Base-by-base conservation (phyloP, 2,329 filamentous ascomycete species). In the Thielaviopsis punctulata region DNA sequence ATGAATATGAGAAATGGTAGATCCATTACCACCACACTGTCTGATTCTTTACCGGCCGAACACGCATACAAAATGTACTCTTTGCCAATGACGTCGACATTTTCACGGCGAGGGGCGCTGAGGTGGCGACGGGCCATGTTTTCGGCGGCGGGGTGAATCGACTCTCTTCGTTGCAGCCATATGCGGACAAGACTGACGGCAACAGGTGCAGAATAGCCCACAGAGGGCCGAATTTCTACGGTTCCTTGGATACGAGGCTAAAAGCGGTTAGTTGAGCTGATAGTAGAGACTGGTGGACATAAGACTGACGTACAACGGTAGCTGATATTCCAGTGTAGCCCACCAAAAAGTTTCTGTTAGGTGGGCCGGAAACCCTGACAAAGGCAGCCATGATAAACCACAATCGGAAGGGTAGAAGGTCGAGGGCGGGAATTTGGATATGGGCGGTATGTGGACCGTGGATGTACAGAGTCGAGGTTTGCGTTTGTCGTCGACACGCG, bases 271-370 rank as follows among this genome's bases (percentile, higher is more conserved):
- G 27, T 41, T 25, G 21, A 24, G 48, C 21, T 18, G 21, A 33
- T 47, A 48, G 48, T 27, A n/a, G 47, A 46, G 12, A 41, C 25
- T 10, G 25, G 18, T 9, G 19, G 39, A 48, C n/a, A 43, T 41
- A 22, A 41, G 27, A 25, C 54, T 52, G 46, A 79, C 86, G 69
- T 76, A 95, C 89, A 78, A 95, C 69, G 36, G 92, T 98, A 62
- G 92, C 92, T 52, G 90, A 95, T 67, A 98, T 96, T 60, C 92
- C 92, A 52, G 92, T 92, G 68, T 96, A 98, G 61, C 92, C 92
- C 60, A 96, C 87, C 58, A 96, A 76, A 65, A 95, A 95, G 69
- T 86, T 92, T 69, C 87, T 92, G 70, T 98, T 98, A 61, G 92
- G 89, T 65, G 89, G 89, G 65, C 92, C 92, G 60, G 88, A 94